These are phyloP conservation scores for Plantago lanceolata DNA, from an alignment of 305 asterid species.

Conservation along the genomic window DNA sequence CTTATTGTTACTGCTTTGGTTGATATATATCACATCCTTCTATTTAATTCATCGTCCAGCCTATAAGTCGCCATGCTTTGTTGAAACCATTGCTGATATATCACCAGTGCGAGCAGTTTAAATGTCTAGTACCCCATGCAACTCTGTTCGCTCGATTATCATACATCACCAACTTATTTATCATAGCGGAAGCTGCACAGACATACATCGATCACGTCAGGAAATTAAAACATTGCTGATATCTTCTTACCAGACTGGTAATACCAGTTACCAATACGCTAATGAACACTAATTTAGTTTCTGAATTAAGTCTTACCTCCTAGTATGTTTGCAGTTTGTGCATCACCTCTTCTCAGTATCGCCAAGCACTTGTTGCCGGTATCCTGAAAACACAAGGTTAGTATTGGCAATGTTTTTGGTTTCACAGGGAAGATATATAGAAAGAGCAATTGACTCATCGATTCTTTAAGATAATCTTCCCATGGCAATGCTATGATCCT, in stretches of 20 bases:
- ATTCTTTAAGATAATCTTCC: slow-evolving; percentile 36
- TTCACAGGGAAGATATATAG: neutral
- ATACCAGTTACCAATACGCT: no score
- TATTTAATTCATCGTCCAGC: no score
- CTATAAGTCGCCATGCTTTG: no score
- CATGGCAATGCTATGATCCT: slow-evolving; percentile 32
- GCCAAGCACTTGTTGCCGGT: slow-evolving; percentile 43
- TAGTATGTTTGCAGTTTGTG: slow-evolving; percentile 24
- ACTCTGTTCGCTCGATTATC: slow-evolving; percentile 35
- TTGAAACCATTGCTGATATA: no score
- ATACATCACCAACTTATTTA: slow-evolving; percentile 46
- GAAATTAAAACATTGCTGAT: neutral
- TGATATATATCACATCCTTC: no score
- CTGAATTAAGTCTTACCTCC: slow-evolving; percentile 33
- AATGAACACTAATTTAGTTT: no score
- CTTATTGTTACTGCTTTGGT: no score
- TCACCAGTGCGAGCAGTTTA: no score
- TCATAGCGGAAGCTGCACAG: slow-evolving; percentile 38
- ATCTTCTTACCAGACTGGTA: no score
- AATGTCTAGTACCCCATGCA: slow-evolving; percentile 33
- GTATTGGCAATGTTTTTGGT: neutral
- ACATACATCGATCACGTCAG: no score
- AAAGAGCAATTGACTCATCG: slow-evolving; percentile 24
- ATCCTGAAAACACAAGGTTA: slow-evolving; percentile 21
- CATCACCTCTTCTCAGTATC: slow-evolving; percentile 38